A percentile compares a stretch with the other conserved stretches of the same genome.
Evolutionary conservation across 768 basidiomycete genomes (phyloP).

Genomic region (Neoboletus magnificus): DNA sequence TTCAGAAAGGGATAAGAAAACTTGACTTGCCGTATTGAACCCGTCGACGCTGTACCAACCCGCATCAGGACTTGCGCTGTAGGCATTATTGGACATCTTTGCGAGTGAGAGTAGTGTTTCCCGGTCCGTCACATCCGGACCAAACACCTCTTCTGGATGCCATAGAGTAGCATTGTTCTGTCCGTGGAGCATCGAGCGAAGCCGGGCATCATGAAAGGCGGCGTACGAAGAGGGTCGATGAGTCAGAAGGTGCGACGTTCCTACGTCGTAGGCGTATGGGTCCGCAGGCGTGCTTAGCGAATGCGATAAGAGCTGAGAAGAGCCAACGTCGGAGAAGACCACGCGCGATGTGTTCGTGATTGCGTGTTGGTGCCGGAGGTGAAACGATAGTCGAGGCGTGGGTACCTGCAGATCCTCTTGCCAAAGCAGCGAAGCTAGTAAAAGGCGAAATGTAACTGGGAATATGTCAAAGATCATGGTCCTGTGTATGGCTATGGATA

Average conservation of each 20-base stretch:
- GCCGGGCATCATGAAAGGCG: conserved; percentile 34
- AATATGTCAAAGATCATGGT: conserved; percentile 3
- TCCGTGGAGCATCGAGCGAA: conserved; percentile 36
- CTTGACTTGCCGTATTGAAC: conserved; percentile 56
- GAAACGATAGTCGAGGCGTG: conserved; percentile 47
- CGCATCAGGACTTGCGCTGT: conserved; percentile 46
- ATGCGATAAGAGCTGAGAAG: conserved; percentile 30
- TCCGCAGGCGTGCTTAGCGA: conserved; percentile 21
- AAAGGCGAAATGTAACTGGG: conserved; percentile 35
- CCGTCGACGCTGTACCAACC: conserved; percentile 72
- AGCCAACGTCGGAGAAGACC: conserved; percentile 53
- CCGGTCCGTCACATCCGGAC: conserved; percentile 71
- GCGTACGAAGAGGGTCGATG: conserved; percentile 45
- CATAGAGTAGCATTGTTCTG: conserved; percentile 25
- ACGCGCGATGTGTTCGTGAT: conserved; percentile 50
- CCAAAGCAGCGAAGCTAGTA: conserved; percentile 45
- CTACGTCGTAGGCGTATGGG: conserved; percentile 41
- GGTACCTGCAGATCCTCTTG: conserved; percentile 27
- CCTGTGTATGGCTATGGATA: background rate
- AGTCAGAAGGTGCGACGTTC: conserved; percentile 37
- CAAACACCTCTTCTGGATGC: conserved; percentile 38
- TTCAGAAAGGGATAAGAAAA: background rate
- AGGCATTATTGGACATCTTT: conserved; percentile 90
- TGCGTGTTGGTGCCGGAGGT: conserved; percentile 43
- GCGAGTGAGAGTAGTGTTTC: conserved; percentile 73